Evolutionary conservation across 2,329 filamentous ascomycete species (phyloP).

Genomic region (Beauveria scarabaeidicola): DNA sequence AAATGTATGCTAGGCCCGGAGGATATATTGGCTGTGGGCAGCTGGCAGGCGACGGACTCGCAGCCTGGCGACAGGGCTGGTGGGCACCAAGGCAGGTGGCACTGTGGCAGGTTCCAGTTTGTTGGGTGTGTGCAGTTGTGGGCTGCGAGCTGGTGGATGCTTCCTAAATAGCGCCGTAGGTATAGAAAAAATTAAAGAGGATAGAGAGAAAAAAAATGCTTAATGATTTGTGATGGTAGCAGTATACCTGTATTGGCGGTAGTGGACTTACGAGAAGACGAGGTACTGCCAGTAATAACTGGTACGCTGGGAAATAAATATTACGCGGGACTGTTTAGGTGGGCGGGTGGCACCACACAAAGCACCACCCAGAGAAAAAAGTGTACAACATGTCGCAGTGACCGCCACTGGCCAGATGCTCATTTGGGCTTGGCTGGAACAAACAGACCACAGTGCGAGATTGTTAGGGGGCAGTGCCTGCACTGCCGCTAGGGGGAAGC

Average conservation of each 20-base stretch:
- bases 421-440: neutral
- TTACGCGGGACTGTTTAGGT: neutral
- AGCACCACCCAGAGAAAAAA: neutral
- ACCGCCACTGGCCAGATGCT: neutral
- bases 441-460: conserved; percentile 1
- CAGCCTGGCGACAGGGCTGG: conserved; percentile 2
- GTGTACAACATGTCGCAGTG: neutral
- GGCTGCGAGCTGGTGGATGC: neutral
- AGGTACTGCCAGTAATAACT: neutral
- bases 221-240: neutral
- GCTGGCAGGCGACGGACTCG: neutral
- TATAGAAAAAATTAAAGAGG: neutral
- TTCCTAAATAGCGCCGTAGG: neutral
- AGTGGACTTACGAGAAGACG: neutral
- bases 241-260: neutral
- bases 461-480: neutral
- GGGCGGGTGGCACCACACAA: neutral
- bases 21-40: conserved; percentile 2
- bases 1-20: neutral
- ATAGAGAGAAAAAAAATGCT: neutral
- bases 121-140: neutral
- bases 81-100: neutral
- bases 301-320: neutral
- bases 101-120: neutral
- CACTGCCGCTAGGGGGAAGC: neutral